A percentile compares a stretch with the other conserved stretches of the same genome.
phyloP scores from a whole-genome alignment of 225 moss, liverwort and hornwort species.

The Asterella californica region DNA sequence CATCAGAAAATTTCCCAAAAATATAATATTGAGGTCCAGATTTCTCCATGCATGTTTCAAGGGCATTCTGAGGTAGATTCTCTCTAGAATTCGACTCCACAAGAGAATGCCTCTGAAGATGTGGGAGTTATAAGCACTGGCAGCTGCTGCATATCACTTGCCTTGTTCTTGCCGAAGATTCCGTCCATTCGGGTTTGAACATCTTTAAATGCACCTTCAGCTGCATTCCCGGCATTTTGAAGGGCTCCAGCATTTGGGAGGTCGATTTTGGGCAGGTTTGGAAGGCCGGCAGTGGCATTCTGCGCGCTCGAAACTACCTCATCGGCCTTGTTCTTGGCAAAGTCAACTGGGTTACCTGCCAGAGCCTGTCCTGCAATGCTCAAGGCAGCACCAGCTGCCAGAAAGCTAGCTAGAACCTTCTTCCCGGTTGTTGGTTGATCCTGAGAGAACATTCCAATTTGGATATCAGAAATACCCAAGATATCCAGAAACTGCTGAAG shows the following conservation, averaged over 20 bases:
- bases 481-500: neutral
- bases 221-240: neutral
- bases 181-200: conserved; percentile 46
- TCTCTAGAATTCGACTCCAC: neutral
- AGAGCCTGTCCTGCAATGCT: conserved; percentile 25
- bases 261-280: neutral
- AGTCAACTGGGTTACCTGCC: conserved; percentile 11
- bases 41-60: neutral
- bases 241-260: conserved; percentile 6
- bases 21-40: neutral
- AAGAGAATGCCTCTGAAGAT: neutral
- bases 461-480: neutral
- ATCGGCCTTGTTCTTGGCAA: conserved; percentile 20
- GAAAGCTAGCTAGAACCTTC: conserved; percentile 29
- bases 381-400: conserved; percentile 33
- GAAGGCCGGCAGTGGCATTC: conserved; percentile 2
- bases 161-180: conserved; percentile 54
- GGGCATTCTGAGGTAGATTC: neutral
- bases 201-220: conserved; percentile 9
- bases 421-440: conserved; percentile 19
- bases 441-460: neutral
- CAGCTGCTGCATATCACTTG: neutral
- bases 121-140: neutral
- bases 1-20: too few relatives aligned
- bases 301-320: conserved; percentile 13